Evolutionary conservation across 106 monocot genomes (phyloP), one percentile per base, ranked within the genome.

Genomic region (Acanthochlamys bracteata): DNA sequence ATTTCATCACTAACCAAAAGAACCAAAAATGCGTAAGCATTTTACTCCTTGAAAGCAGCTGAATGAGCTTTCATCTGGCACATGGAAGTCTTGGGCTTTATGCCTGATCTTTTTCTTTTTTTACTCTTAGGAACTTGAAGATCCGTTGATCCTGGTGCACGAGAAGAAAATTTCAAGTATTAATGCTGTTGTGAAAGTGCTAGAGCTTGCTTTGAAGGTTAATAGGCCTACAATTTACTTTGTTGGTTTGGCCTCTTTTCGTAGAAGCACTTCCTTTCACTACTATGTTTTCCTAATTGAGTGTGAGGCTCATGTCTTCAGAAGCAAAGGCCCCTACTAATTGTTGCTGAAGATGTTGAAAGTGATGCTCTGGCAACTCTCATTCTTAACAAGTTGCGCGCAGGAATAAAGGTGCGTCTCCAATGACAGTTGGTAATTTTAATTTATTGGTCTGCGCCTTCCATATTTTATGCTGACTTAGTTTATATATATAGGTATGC

Each of bases 11-110:
- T 21, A 82, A 90, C 73, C 86, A 76, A 40, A 95, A 95, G 78
- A 95, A 64, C 66, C 94, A 95, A 71, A 95, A 86, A 95, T 90
- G 90, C 71, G 94, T 95, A 73, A 84, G 94, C 51, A 69, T 24
- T 17, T 17, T 17, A 17, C 4, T 21, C 14, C 57, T 58, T 19
- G 11, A 7, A 16, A 10, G 21, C 54, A 55, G 21, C 54, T 46
- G n/a, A n/a, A n/a, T n/a, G n/a, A n/a, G n/a, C n/a, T n/a, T n/a
- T n/a, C n/a, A n/a, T n/a, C n/a, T n/a, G n/a, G n/a, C n/a, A n/a
- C n/a, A n/a, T n/a, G n/a, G n/a, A n/a, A n/a, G n/a, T n/a, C n/a
- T n/a, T n/a, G n/a, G n/a, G n/a, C 33, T 33, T 3, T 33, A 33
- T 33, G 33, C 6, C 6, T 33, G 6, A 33, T 33, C 33, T 6